Base-by-base conservation (phyloP, 768 basidiomycete species). In the Hemileccinum impolitum region DNA sequence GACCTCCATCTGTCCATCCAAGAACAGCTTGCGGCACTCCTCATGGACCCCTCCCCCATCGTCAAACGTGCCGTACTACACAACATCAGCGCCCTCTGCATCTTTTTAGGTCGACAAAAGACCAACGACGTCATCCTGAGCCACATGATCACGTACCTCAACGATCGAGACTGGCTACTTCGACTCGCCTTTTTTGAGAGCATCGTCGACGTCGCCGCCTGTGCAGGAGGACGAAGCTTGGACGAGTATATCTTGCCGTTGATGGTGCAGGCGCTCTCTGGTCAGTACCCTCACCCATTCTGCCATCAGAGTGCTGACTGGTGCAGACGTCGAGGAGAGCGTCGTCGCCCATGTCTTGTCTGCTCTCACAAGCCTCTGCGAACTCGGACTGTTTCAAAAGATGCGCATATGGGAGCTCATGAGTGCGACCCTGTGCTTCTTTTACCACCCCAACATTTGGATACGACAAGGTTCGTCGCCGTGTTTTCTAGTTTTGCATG, bases 361-460 rank as follows among this genome's bases (percentile, higher is more conserved):
- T 0, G 83, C 94, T 2, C 73, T 98, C 48, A 91, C 91, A 0
- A 92, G 87, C 59, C 76, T 98, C 14, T 91, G 90, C 54, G 90
- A 94, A 63, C 76, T 96, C 8, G 90, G 91, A 0, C 70, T 98
- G 3, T 90, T 98, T 68, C 85, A 88, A 67, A 93, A 92, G 68
- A 90, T 91, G 83, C 81, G 89, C n/a, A 84, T 96, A 50, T 97
- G 96, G 94, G 96, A 98, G 58, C 74, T 97, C 31, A 90, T 95
- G 83, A 88, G 87, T 45, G 84, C 85, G 0, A 85, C 87, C 0
- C 70, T 93, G 26, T 90, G 90, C 1, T 94, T 98, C 67, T 70
- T 98, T 43, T 95, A 91, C 57, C 96, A 99, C 65, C 95, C 96
- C 0, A 94, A 96, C 64, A 70, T 84, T 18, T 98, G 95, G 95